Conservation (phyloP, 108 stramenopile species). For the Skeletonema marinoi region DNA sequence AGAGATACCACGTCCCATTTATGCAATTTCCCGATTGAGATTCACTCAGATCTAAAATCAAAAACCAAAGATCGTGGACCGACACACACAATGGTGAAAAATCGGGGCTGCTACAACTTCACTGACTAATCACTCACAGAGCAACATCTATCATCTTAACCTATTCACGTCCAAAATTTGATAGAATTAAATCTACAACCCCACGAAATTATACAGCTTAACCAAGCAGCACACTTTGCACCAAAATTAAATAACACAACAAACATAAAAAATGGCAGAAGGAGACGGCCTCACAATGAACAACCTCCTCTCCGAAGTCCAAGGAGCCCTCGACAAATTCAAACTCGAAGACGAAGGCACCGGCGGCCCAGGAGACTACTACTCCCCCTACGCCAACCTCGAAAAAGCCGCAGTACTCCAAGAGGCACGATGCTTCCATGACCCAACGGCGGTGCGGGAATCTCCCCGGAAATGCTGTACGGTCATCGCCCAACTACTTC, state of each 20-base stretch:
- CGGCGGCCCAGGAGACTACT: constrained; percentile 53
- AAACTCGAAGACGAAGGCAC: constrained; percentile 84
- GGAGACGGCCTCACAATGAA: constrained; percentile 68
- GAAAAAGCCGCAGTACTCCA: constrained; percentile 98
- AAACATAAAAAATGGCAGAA: constrained; percentile 14
- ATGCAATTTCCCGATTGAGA: too few relatives aligned
- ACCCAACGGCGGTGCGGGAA: constrained; percentile 93
- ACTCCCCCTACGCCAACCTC: constrained; percentile 93
- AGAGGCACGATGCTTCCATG: constrained; percentile 97
- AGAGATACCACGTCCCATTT: too few relatives aligned
- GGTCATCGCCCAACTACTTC: constrained; percentile 97
- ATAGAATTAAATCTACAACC: too few relatives aligned
- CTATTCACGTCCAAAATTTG: too few relatives aligned
- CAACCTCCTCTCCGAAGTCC: constrained; percentile 79
- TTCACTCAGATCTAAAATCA: too few relatives aligned
- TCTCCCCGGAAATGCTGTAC: constrained; percentile 97
- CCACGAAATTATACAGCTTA: too few relatives aligned
- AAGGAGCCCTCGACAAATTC: constrained; percentile 87
- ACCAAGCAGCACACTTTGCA: not conserved
- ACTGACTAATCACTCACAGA: too few relatives aligned
- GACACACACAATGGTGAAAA: too few relatives aligned
- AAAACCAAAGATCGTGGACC: too few relatives aligned
- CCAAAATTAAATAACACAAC: not conserved
- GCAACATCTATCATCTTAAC: too few relatives aligned
- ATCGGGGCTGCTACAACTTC: too few relatives aligned